Evolutionary conservation across 163 green algal genomes (phyloP).

Genomic region (Chlorella variabilis): DNA sequence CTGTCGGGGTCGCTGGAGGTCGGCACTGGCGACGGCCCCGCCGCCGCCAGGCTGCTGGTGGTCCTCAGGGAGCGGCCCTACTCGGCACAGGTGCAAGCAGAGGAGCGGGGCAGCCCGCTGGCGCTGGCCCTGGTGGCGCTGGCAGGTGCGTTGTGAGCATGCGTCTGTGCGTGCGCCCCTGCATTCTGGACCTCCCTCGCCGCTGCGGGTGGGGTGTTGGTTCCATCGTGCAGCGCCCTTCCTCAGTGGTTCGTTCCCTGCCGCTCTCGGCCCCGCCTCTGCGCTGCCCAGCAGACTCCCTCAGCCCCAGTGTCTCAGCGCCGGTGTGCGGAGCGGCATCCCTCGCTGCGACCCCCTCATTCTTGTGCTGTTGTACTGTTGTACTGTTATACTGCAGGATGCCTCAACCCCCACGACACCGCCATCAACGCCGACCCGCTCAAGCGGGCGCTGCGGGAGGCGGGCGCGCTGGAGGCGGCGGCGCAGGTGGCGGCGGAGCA

Average conservation of each 20-base stretch:
- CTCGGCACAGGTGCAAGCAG: constrained; percentile 21
- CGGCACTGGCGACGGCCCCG: background rate
- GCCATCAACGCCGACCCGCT: constrained; percentile 14
- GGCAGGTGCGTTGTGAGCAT: background rate
- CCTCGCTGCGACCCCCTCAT: too few species aligned
- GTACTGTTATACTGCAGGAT: too few species aligned
- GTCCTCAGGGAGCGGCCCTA: constrained; percentile 25
- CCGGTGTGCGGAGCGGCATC: too few species aligned
- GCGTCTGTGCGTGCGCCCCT: background rate
- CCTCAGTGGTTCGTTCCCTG: too few species aligned
- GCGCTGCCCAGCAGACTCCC: too few species aligned
- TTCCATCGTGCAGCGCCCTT: too few species aligned
- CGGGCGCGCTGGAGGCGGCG: constrained; percentile 22
- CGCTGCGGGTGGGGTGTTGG: too few species aligned
- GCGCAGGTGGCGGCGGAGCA: constrained; percentile 30
- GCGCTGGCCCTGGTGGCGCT: constrained; percentile 33
- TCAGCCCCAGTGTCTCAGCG: too few species aligned
- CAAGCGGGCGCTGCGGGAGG: constrained; percentile 27
- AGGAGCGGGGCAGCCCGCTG: constrained; percentile 22
- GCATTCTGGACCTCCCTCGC: background rate
- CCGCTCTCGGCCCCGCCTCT: too few species aligned
- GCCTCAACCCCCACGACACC: constrained; percentile 24
- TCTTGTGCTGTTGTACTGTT: too few species aligned
- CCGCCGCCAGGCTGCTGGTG: background rate
- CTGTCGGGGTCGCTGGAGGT: constrained; percentile 10